Conservation (phyloP, 1,284 basidiomycete species). For the Sporisorium iseilematis-ciliati region DNA sequence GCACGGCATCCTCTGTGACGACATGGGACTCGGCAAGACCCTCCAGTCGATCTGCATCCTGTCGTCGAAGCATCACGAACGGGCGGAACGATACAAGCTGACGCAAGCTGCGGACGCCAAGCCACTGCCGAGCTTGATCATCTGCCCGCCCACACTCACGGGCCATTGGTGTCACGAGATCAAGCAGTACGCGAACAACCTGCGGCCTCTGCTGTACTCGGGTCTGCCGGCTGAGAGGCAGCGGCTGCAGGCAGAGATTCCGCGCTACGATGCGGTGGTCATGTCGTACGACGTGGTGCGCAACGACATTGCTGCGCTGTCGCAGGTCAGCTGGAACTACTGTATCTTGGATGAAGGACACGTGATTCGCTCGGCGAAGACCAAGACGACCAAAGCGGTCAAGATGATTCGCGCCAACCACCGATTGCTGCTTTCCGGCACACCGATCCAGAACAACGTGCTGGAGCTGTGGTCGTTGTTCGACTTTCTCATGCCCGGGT, state of each 20-base stretch:
- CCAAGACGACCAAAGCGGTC: conserved; percentile 95
- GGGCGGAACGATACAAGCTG: conserved; percentile 78
- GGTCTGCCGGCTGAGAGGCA: conserved; percentile 90
- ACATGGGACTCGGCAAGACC: conserved; percentile 99
- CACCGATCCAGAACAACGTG: conserved; percentile 99
- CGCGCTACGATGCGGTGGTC: conserved; percentile 81
- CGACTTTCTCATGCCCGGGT: conserved; percentile 99
- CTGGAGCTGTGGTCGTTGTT: conserved; percentile 98
- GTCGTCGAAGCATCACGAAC: conserved; percentile 91
- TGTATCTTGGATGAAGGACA: conserved; percentile 99
- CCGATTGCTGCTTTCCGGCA: conserved; percentile 92
- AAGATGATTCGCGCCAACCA: conserved; percentile 92
- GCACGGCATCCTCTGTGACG: conserved; percentile 97
- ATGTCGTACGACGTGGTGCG: conserved; percentile 98
- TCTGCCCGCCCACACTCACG: conserved; percentile 94
- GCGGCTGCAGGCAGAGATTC: conserved; percentile 69
- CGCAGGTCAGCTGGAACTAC: conserved; percentile 88
- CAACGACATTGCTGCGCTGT: conserved; percentile 87
- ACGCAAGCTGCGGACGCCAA: conserved; percentile 82
- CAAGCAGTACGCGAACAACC: conserved; percentile 87
- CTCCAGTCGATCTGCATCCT: conserved; percentile 98
- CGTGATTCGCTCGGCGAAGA: conserved; percentile 98
- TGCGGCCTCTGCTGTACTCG: conserved; percentile 88
- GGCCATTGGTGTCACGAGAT: conserved; percentile 99
- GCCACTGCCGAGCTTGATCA: conserved; percentile 91